Conservation (phyloP, 2,329 filamentous ascomycete species). For the Dothideomycetes sp. region DNA sequence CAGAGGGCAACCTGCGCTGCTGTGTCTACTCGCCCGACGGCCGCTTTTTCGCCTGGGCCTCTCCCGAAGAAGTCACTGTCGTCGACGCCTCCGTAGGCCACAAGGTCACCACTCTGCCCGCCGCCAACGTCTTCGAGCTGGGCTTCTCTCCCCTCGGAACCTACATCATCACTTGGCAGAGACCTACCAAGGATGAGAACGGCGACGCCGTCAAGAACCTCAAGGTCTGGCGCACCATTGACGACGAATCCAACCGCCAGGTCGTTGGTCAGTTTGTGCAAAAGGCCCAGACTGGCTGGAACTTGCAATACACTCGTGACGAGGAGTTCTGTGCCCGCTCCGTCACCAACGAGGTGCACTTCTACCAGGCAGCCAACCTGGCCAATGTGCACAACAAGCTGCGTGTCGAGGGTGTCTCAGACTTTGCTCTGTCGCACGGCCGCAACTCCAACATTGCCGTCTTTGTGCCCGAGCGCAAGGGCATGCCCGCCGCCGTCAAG, state of each 20-base stretch:
- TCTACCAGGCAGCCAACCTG: constrained; percentile 83
- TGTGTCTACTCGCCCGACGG: constrained; percentile 93
- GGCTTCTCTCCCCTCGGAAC: constrained; percentile 88
- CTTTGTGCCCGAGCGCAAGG: constrained; percentile 94
- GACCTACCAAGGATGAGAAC: constrained; percentile 81
- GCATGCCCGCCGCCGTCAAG: constrained; percentile 86
- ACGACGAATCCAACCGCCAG: constrained; percentile 56
- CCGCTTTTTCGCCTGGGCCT: constrained; percentile 92
- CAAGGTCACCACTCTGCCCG: constrained; percentile 63
- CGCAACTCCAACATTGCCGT: constrained; percentile 87
- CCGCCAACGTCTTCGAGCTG: constrained; percentile 83
- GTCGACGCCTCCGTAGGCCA: constrained; percentile 71
- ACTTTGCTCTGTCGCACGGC: constrained; percentile 84
- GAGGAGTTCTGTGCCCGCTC: constrained; percentile 87
- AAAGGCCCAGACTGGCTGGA: constrained; percentile 92
- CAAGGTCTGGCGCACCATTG: constrained; percentile 86
- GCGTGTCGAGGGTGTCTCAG: constrained; percentile 77
- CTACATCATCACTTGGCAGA: constrained; percentile 94
- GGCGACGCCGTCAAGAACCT: constrained; percentile 93
- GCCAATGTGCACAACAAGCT: constrained; percentile 90
- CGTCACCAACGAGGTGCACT: constrained; percentile 96
- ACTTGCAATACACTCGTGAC: constrained; percentile 90
- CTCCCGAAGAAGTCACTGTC: constrained; percentile 72
- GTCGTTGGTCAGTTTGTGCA: constrained; percentile 87
- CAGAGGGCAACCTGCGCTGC: constrained; percentile 89